Evolutionary conservation across 2,329 filamentous ascomycete genomes (phyloP).

Genomic region (Pyricularia sp.): DNA sequence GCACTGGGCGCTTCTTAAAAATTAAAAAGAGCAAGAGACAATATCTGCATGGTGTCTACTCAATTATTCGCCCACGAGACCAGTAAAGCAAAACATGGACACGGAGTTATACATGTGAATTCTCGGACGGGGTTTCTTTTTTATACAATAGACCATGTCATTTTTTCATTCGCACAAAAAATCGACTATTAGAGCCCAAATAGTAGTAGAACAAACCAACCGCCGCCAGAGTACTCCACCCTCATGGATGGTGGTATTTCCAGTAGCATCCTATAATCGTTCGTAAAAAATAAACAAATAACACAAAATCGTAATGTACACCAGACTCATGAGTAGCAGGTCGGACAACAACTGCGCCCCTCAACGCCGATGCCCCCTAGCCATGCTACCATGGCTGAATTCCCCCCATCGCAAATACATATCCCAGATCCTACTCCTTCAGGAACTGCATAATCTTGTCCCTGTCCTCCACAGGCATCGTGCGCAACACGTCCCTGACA

Average conservation of each 20-base stretch:
- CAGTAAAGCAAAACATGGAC: too few relatives aligned
- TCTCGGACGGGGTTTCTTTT: too few relatives aligned
- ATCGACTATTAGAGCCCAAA: neutral
- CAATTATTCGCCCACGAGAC: too few relatives aligned
- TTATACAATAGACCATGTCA: neutral
- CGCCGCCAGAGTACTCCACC: neutral
- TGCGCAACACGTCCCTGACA: slow-evolving; percentile 74
- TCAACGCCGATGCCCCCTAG: neutral
- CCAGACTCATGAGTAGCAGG: neutral
- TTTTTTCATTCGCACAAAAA: neutral
- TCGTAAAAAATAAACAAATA: neutral
- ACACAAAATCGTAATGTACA: neutral
- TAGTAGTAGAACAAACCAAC: neutral
- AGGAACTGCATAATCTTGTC: slow-evolving; percentile 65
- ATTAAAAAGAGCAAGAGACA: too few relatives aligned
- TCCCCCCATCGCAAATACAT: neutral
- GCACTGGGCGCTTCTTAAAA: too few relatives aligned
- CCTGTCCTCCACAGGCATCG: slow-evolving; percentile 81
- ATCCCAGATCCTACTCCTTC: slow-evolving; percentile 21
- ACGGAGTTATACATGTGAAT: too few relatives aligned
- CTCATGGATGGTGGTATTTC: neutral
- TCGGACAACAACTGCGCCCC: neutral
- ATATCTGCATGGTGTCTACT: too few relatives aligned
- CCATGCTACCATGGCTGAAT: neutral
- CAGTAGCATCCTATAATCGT: neutral